Conservation (phyloP, 78 protist genomes). For the Anaeramoeba flamelloides region DNA sequence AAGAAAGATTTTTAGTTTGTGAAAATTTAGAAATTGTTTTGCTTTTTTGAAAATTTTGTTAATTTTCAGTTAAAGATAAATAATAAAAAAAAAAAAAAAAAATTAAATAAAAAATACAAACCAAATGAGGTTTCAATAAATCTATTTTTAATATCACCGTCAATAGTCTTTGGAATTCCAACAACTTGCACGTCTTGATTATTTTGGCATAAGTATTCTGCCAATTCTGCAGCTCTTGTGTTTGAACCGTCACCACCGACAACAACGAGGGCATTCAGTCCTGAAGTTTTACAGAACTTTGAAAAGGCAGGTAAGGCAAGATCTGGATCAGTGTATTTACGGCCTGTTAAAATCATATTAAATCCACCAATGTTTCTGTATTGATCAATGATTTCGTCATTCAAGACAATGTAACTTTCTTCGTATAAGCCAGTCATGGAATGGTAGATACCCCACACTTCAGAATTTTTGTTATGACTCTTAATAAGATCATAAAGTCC, state of each 20-base stretch:
- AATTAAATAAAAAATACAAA: too few relatives aligned
- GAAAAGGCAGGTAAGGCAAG: constrained; percentile 12
- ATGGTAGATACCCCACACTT: too few relatives aligned
- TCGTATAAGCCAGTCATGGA: too few relatives aligned
- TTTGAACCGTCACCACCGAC: constrained; percentile 49
- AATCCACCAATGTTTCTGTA: too few relatives aligned
- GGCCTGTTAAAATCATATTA: too few relatives aligned
- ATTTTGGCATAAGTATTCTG: constrained; percentile 22
- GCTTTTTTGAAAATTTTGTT: too few relatives aligned
- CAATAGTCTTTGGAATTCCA: constrained; percentile 53
- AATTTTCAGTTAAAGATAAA: too few relatives aligned
- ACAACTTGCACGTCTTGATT: constrained; percentile 2
- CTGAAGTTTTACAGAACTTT: background rate
- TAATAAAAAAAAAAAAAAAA: too few relatives aligned
- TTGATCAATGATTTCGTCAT: constrained; percentile 13
- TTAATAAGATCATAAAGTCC: constrained; percentile 32
- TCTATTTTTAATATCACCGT: constrained; percentile 31
- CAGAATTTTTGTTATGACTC: too few relatives aligned
- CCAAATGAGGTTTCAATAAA: constrained; percentile 39
- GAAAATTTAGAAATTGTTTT: too few relatives aligned
- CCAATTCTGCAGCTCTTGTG: constrained; percentile 38
- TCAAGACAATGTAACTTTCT: background rate
- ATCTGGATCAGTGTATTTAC: background rate
- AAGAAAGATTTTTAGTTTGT: too few relatives aligned
- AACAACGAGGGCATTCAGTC: constrained; percentile 21